Evolutionary conservation across 345 rosid species (phyloP), one percentile per base, ranked within the genome.

Genomic region (Aquilaria sinensis): DNA sequence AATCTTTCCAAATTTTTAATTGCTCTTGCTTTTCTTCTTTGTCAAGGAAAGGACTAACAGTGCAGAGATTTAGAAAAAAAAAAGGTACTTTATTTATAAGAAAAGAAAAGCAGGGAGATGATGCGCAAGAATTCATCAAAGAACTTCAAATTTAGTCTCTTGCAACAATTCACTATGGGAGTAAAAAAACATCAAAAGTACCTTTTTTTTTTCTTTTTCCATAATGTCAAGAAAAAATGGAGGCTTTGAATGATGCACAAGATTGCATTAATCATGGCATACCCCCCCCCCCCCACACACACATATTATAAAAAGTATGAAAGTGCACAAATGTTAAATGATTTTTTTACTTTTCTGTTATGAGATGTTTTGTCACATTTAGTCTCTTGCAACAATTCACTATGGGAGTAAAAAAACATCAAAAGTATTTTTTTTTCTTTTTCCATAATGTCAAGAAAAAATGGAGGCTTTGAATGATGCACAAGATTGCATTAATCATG

Each of bases 221-320:
- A 37, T 7, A 37, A 37, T 37, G 43, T 68, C 50, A 67, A 60
- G 62, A 58, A 66, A 66, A 49, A 47, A 37, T 37, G 47, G 67
- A 47, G 53, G 57, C 53, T 43, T 10, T 53, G 10, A 13, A 53
- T 63, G 61, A 64, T 52, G 50, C 65, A 6, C 50, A 33, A 34
- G 45, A 23, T 23, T 23, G 53, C 9, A 52, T 58, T 32, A 46
- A 14, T 53, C 29, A 50, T 10, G 34, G 65, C 49, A 65, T 2
- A 3, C 43, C 43, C 7, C 61, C 67, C n/a, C 54, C 59, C 46
- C 12, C 52, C 23, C 23, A 23, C 23, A 23, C 23, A 23, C 23
- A 23, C 23, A 23, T 23, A 23, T 23, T 23, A 23, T 23, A 23
- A 23, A 23, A 23, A 23, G 23, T 23, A 23, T 1, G 23, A 23